These are phyloP conservation scores for Juglanconis juglandina DNA, from an alignment of 2,329 filamentous ascomycete species.

Conservation along the genomic window DNA sequence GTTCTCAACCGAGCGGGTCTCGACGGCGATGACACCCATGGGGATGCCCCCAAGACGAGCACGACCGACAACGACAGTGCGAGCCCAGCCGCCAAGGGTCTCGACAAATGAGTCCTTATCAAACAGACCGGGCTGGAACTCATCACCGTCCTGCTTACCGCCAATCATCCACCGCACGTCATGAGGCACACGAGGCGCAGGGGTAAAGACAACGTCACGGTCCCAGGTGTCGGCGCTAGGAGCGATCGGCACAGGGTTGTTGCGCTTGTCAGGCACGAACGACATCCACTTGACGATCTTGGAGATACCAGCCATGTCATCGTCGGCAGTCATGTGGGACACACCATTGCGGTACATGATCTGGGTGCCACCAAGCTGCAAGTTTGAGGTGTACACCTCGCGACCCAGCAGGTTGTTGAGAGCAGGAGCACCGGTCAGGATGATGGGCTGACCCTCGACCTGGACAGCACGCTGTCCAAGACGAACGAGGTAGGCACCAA, in stretches of 20 bases:
- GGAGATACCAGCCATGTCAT: conserved; percentile 96
- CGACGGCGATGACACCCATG: conserved; percentile 96
- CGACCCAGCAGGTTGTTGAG: conserved; percentile 98
- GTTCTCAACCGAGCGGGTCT: conserved; percentile 95
- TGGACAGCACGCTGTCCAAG: conserved; percentile 98
- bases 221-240: conserved; percentile 86
- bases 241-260: conserved; percentile 86
- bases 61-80: conserved; percentile 93
- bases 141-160: conserved; percentile 80
- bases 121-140: conserved; percentile 87
- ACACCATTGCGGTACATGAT: conserved; percentile 99
- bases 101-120: conserved; percentile 97
- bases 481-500: conserved; percentile 97
- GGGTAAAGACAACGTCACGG: conserved; percentile 82
- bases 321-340: conserved; percentile 95
- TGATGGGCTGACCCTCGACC: conserved; percentile 98
- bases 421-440: conserved; percentile 92
- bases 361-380: conserved; percentile 99
- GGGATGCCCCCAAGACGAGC: conserved; percentile 95
- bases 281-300: conserved; percentile 99
- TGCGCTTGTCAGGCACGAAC: conserved; percentile 93
- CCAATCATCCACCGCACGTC: conserved; percentile 92
- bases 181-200: conserved; percentile 77
- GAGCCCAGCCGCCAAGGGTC: conserved; percentile 93
- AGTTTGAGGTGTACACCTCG: conserved; percentile 97